phyloP scores from a whole-genome alignment of 179 eudicot genomes.

The Heliamphora pulchella region DNA sequence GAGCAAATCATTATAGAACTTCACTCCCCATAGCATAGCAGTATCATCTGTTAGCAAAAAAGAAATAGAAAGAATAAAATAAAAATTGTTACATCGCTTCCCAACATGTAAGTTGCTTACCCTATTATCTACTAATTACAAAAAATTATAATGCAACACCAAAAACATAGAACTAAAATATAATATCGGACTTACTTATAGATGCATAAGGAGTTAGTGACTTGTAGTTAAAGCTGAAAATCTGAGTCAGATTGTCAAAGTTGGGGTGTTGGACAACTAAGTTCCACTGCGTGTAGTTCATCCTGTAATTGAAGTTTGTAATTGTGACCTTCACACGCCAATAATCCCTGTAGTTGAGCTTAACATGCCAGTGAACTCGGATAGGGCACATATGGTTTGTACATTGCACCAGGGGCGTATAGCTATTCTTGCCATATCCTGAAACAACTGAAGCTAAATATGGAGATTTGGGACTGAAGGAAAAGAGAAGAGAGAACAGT shows the following conservation, averaged over 20 bases:
- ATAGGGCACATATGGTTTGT: slow-evolving; percentile 54
- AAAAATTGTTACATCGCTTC: too few species aligned
- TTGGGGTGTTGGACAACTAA: slow-evolving; percentile 47
- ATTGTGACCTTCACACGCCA: slow-evolving; percentile 51
- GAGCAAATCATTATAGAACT: slow-evolving; percentile 35
- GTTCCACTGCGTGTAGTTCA: slow-evolving; percentile 43
- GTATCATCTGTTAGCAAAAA: slow-evolving; percentile 33
- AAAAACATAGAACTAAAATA: neutral
- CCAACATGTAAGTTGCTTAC: too few species aligned
- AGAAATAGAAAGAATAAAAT: too few species aligned
- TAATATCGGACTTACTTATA: slow-evolving; percentile 33
- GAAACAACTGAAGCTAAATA: slow-evolving; percentile 40
- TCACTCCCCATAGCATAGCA: slow-evolving; percentile 32
- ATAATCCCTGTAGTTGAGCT: slow-evolving; percentile 34
- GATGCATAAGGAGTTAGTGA: slow-evolving; percentile 28
- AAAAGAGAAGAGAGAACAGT: neutral
- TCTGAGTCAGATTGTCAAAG: slow-evolving; percentile 32
- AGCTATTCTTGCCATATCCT: slow-evolving; percentile 19
- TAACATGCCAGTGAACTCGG: slow-evolving; percentile 49
- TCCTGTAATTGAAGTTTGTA: slow-evolving; percentile 44
- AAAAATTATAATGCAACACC: neutral
- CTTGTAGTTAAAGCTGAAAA: slow-evolving; percentile 37
- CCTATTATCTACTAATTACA: neutral
- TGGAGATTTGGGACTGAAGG: slow-evolving; percentile 41
- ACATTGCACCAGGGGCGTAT: slow-evolving; percentile 39